Evolutionary conservation across 2,329 filamentous ascomycete genomes (phyloP), one percentile per base, ranked within the genome.

Genomic region (Neoascochyta sp.): DNA sequence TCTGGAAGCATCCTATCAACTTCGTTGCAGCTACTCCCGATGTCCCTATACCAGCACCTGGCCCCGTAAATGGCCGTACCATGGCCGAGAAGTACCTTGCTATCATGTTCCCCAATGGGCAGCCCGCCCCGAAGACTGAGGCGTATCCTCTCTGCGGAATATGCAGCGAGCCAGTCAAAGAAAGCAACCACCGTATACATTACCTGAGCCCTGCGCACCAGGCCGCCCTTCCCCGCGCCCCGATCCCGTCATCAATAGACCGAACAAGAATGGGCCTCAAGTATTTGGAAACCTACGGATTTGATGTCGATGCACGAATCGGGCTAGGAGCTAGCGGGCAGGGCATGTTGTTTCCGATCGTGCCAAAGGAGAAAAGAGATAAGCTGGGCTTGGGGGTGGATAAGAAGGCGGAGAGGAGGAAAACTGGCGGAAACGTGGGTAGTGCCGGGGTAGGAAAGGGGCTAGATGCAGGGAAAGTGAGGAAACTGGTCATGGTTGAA

Each of bases 291-390:
- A 70, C 75, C 1, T 74, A 83, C 36, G 84, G 84, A 16, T 89
- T 83, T 78, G 80, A 89, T 47, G 81, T 83, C 0, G 84, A 89
- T 60, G 69, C 77, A 16, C 70, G 86, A 3, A 62, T 67, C 10
- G 89, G 89, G 0, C 70, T 95, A 0, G 89, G 89, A 0, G 74
- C 74, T 7, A 64, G 67, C 2, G 80, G 83, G 1, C 65, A 73
- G 50, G 89, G 89, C 3, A 81, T 86, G 38, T 71, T 81, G 22
- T 81, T 80, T 43, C 89, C 89, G 1, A 70, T 95, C 41, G 87
- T 87, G 55, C 68, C 76, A 1, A 74, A 71, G 36, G 67, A 74
- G 32, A 95, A 95, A 63, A 74, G 80, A 23, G 78, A 90, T 54
- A 87, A 75, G 3, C 66, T 83, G 6, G 90, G 89, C 0, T 62